Evolutionary conservation across 331 rosid genomes (phyloP), one percentile per base, ranked within the genome.

Genomic region (Pyracantha coccinea): DNA sequence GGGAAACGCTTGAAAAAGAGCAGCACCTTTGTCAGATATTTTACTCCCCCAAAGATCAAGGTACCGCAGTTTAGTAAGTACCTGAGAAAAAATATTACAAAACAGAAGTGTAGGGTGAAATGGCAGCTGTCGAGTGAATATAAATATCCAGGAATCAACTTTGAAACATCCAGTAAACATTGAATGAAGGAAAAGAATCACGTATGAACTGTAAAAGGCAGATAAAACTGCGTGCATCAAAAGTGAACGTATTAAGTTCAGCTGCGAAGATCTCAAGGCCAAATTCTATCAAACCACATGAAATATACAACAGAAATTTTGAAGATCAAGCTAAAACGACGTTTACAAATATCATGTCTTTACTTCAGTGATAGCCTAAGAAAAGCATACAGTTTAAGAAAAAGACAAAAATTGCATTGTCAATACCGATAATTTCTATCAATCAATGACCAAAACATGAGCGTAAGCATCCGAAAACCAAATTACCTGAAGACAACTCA

Each of bases 31-130:
- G 67, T 92, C 87, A 59, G 99, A 86, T 85, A 94, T 79, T 76
- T 85, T 61, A 85, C 97, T 94, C 74, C 95, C 99, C 97, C 97
- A 94, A 75, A 94, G 84, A 78, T 92, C 97, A 74, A 94, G 91
- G 83, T 87, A 85, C 45, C 82, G 88, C 70, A 94, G 79, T 73
- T 86, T 84, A 66, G 87, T 77, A 75, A 94, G 93, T 61, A 87
- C 96, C 98, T 91, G 75, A 60, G 50, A 15, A 68, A 45, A 62
- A 58, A 53, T 10, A 55, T 31, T 12, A 59, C 31, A 66, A 74
- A 70, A 29, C 54, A 45, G 57, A 58, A 58, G 25, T 45, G 9
- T 19, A 72, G 68, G 41, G 27, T 38, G 35, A 59, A 35, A 59
- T 3, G 38, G 16, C 23, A 9, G 0, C 8, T n/a, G 38, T 32